Evolutionary conservation across 768 basidiomycete species (phyloP).

Genomic region (Dendrothele bispora): DNA sequence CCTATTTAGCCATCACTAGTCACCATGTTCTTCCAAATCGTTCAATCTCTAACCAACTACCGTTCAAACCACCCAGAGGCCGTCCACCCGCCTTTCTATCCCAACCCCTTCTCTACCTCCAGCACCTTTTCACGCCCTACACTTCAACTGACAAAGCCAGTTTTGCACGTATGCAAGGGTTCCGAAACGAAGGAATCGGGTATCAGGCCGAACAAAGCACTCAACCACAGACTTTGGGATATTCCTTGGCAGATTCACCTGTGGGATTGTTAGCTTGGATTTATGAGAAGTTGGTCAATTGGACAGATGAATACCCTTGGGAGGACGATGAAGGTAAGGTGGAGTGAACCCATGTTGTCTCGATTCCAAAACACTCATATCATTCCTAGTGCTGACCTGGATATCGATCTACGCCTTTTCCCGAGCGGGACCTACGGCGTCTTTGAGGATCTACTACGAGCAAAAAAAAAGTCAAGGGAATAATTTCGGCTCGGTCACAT

Average conservation of each 20-base stretch:
- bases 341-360: too few relatives aligned
- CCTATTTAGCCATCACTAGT: too few relatives aligned
- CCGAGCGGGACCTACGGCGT: slow-evolving; percentile 24
- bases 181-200: slow-evolving; percentile 15
- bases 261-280: slow-evolving; percentile 39
- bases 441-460: slow-evolving; percentile 17
- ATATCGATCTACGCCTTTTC: slow-evolving; percentile 30
- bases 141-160: slow-evolving; percentile 12
- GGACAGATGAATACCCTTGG: slow-evolving; percentile 43
- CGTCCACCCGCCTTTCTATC: slow-evolving; percentile 19
- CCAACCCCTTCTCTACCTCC: slow-evolving; percentile 23
- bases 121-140: slow-evolving; percentile 26
- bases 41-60: too few relatives aligned
- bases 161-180: slow-evolving; percentile 1
- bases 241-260: slow-evolving; percentile 43
- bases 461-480: not conserved
- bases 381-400: slow-evolving; percentile 28
- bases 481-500: not conserved
- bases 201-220: slow-evolving; percentile 29
- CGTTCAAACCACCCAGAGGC: too few relatives aligned
- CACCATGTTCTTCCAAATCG: too few relatives aligned
- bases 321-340: slow-evolving; percentile 45
- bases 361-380: too few relatives aligned
- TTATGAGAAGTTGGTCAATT: slow-evolving; percentile 31
- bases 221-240: slow-evolving; percentile 37